Conservation (phyloP, 163 green algal genomes). For the Chlorella variabilis region DNA sequence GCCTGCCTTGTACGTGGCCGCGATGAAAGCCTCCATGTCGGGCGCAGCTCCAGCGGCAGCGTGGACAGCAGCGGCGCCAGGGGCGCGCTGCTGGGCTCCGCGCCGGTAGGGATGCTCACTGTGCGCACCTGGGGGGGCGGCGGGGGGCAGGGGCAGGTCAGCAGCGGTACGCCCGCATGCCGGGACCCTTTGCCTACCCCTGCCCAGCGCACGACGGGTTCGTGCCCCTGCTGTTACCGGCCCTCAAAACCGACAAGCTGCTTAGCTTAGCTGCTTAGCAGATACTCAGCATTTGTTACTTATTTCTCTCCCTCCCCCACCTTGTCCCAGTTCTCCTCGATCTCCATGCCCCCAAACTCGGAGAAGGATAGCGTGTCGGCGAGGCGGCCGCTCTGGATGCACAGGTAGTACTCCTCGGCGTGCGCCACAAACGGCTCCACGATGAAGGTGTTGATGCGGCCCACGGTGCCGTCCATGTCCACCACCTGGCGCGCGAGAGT, state of each 20-base stretch:
- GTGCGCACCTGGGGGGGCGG: conserved; percentile 59
- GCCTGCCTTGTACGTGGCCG: conserved; percentile 53
- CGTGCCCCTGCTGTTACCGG: too few relatives aligned
- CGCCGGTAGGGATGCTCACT: conserved; percentile 67
- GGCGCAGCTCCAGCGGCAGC: conserved; percentile 78
- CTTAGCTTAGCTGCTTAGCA: too few relatives aligned
- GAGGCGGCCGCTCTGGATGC: conserved; percentile 61
- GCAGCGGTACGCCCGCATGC: too few relatives aligned
- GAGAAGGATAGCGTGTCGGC: conserved; percentile 76
- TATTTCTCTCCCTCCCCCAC: conserved; percentile 55
- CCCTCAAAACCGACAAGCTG: too few relatives aligned
- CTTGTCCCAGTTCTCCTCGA: conserved; percentile 96
- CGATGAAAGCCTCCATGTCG: conserved; percentile 83
- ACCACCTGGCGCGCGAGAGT: conserved; percentile 43
- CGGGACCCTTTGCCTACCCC: too few relatives aligned
- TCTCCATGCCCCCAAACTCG: conserved; percentile 86
- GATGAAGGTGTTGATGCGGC: conserved; percentile 90
- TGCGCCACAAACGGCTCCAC: conserved; percentile 71
- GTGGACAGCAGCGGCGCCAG: conserved; percentile 80
- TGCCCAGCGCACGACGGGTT: too few relatives aligned
- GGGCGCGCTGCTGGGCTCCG: conserved; percentile 49
- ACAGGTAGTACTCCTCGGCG: conserved; percentile 66
- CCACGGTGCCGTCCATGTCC: conserved; percentile 79
- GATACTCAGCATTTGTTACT: too few relatives aligned
- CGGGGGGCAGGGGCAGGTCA: too few relatives aligned